phyloP scores from a whole-genome alignment of 306 rosid genomes.

The Cajanus cajan region DNA sequence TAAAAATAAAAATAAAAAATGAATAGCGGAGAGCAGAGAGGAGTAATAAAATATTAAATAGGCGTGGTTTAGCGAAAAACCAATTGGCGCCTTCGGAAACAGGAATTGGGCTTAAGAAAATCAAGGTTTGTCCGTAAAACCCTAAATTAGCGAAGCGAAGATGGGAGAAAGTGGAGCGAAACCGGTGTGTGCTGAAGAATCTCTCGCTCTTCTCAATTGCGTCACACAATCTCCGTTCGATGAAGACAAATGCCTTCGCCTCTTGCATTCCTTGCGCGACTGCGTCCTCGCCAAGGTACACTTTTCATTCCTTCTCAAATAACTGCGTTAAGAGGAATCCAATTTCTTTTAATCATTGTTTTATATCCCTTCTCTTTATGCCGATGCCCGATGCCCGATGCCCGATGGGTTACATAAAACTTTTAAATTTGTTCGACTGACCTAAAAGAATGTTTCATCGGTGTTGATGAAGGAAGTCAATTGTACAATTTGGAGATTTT shows the following conservation, averaged over 20 bases:
- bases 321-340: neutral
- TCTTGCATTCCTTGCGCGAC: slow-evolving; percentile 61
- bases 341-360: neutral
- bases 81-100: too few species aligned
- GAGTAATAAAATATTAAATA: too few species aligned
- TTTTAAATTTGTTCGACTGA: too few species aligned
- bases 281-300: slow-evolving; percentile 78
- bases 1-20: too few species aligned
- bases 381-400: too few species aligned
- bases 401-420: too few species aligned
- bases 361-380: neutral
- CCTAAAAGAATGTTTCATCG: too few species aligned
- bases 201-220: slow-evolving; percentile 76
- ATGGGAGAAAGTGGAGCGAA: slow-evolving; percentile 47
- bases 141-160: neutral
- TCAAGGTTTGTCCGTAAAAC: too few species aligned
- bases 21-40: too few species aligned
- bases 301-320: neutral
- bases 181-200: slow-evolving; percentile 72
- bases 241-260: slow-evolving; percentile 61
- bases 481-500: neutral
- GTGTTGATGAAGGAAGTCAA: too few species aligned
- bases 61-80: too few species aligned
- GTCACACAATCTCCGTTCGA: slow-evolving; percentile 61
- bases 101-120: too few species aligned